Conservation (phyloP, 352 stramenopile genomes). For the Pythium pyrilobum region DNA sequence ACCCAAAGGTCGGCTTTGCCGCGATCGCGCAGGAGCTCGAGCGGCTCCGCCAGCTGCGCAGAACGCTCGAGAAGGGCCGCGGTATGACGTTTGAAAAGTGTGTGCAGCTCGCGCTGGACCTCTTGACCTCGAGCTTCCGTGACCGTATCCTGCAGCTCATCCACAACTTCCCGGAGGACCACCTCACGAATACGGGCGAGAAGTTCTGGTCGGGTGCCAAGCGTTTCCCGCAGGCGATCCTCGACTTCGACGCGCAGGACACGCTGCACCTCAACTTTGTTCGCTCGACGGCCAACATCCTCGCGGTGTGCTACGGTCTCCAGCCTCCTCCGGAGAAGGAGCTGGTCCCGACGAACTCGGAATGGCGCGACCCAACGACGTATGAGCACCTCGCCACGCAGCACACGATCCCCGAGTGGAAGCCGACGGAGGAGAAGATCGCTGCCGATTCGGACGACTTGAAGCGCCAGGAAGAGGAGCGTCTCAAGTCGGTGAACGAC, state of each 20-base stretch:
- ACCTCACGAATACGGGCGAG: constrained; percentile 76
- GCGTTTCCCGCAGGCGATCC: constrained; percentile 67
- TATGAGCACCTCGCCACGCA: constrained; percentile 44
- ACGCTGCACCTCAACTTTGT: constrained; percentile 77
- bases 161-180: constrained; percentile 80
- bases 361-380: constrained; percentile 61
- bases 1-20: constrained; percentile 56
- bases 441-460: constrained; percentile 64
- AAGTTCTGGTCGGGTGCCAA: constrained; percentile 85
- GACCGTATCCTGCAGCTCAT: constrained; percentile 88
- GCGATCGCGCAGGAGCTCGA: constrained; percentile 74
- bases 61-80: constrained; percentile 46
- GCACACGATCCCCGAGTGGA: constrained; percentile 48
- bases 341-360: constrained; percentile 79
- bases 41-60: constrained; percentile 47
- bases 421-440: constrained; percentile 76
- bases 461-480: constrained; percentile 30
- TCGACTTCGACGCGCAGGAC: constrained; percentile 56
- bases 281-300: constrained; percentile 69
- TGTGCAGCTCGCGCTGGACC: constrained; percentile 55
- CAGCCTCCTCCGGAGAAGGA: constrained; percentile 60
- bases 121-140: constrained; percentile 81
- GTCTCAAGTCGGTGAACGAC: constrained; percentile 41
- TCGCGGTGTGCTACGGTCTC: constrained; percentile 75
- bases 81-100: constrained; percentile 69